These are phyloP conservation scores for Kodamaea restingae DNA, from an alignment of 805 yeast species.

Conservation along the genomic window DNA sequence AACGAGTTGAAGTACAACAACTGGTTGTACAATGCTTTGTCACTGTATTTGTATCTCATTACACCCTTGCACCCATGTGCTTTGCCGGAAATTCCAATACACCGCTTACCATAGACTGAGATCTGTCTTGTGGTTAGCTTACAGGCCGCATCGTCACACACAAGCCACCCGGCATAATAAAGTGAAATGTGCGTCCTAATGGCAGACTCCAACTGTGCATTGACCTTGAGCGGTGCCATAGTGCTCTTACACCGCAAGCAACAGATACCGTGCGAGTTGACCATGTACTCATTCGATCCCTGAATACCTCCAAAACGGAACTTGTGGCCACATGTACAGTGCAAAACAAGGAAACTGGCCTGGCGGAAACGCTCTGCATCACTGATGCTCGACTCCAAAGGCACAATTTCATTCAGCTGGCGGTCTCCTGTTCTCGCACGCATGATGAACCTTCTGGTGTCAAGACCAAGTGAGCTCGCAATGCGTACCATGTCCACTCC, in stretches of 20 bases:
- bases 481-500: slow-evolving; percentile 80
- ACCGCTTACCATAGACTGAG: slow-evolving; percentile 83
- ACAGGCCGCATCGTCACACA: slow-evolving; percentile 84
- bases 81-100: slow-evolving; percentile 62
- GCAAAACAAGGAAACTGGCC: slow-evolving; percentile 50
- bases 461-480: slow-evolving; percentile 75
- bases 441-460: slow-evolving; percentile 55
- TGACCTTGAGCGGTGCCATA: slow-evolving; percentile 52
- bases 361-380: slow-evolving; percentile 80
- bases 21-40: slow-evolving; percentile 81
- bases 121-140: slow-evolving; percentile 77
- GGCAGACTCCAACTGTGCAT: slow-evolving; percentile 69
- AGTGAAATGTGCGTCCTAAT: slow-evolving; percentile 65
- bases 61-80: slow-evolving; percentile 73
- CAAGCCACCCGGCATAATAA: slow-evolving; percentile 84
- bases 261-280: slow-evolving; percentile 65
- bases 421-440: slow-evolving; percentile 35
- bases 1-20: slow-evolving; percentile 71
- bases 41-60: slow-evolving; percentile 72
- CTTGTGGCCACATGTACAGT: slow-evolving; percentile 57
- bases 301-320: slow-evolving; percentile 76
- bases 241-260: slow-evolving; percentile 59
- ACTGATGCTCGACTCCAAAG: slow-evolving; percentile 74
- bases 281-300: slow-evolving; percentile 54
- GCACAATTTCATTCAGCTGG: slow-evolving; percentile 47